Evolutionary conservation across 2,329 filamentous ascomycete species (phyloP).

Genomic region (Stemphylium beticola): DNA sequence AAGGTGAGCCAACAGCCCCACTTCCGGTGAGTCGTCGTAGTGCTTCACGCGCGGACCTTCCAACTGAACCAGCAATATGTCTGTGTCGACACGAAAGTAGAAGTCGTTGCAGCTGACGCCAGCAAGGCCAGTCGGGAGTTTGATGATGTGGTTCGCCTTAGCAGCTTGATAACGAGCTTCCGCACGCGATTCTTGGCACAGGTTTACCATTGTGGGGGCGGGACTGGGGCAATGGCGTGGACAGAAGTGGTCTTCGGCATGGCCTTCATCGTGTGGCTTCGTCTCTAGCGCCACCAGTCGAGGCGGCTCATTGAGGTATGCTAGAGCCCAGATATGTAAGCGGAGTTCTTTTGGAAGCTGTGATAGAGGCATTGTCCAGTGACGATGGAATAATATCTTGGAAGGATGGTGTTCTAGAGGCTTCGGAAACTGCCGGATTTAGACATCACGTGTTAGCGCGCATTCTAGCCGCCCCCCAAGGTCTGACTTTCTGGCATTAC

Average conservation of each 20-base stretch:
- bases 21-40: slow-evolving; percentile 28
- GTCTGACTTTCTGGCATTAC: slow-evolving; percentile 8
- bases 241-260: slow-evolving; percentile 27
- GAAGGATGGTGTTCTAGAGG: slow-evolving; percentile 1
- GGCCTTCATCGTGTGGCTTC: slow-evolving; percentile 20
- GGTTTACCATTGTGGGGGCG: slow-evolving; percentile 20
- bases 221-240: slow-evolving; percentile 29
- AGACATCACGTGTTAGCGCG: slow-evolving; percentile 7
- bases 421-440: slow-evolving; percentile 1
- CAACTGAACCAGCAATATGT: slow-evolving; percentile 25
- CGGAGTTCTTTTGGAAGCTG: slow-evolving; percentile 32
- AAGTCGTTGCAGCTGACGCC: slow-evolving; percentile 6
- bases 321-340: slow-evolving; percentile 29
- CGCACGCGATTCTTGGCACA: slow-evolving; percentile 28
- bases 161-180: slow-evolving; percentile 27
- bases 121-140: slow-evolving; percentile 5
- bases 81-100: slow-evolving; percentile 29
- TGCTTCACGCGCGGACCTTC: slow-evolving; percentile 18
- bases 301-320: slow-evolving; percentile 25
- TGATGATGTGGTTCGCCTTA: slow-evolving; percentile 20
- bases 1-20: slow-evolving; percentile 29
- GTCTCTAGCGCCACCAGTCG: slow-evolving; percentile 28
- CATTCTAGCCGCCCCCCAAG: slow-evolving; percentile 1
- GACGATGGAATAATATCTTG: neutral
- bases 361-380: slow-evolving; percentile 24